Evolutionary conservation across 2,329 filamentous ascomycete genomes (phyloP), one percentile per base, ranked within the genome.

Genomic region (Chrysosporium queenslandicum): DNA sequence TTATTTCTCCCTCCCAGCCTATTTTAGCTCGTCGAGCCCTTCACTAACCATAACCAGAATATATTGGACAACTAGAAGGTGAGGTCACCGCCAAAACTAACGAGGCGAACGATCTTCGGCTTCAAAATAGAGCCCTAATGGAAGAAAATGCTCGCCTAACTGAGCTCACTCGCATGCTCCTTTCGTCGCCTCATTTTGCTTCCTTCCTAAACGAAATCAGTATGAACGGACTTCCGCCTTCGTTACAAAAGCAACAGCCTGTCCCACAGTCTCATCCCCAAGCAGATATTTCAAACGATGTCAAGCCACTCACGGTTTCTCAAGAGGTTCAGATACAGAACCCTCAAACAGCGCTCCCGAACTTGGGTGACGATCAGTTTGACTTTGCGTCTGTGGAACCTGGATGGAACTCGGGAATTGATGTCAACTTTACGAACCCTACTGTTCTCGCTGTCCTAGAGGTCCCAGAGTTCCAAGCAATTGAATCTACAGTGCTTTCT

Each of bases 61-160:
- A 97, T 75, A 97, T 98, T 65, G 80, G 82, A 57, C 90, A 97
- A 70, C 85, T 98, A 14, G 92, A 98, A 74, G 77, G 80, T 57
- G 91, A 97, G 68, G 85, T 96, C 61, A 85, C 87, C 51, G 77
- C 76, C 63, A 94, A 92, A 73, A 82, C 85, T 37, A 86, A 83
- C 58, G 91, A 97, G 74, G 84, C 85, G 60, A 85, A 84, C 58
- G 85, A 89, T 42, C 78, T 96, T 30, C 85, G 86, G 57, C 72
- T 78, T 32, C 83, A 94, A 70, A 97, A 96, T 75, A 80, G 81
- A 46, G 82, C 85, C 34, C 78, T 98, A 16, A 74, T 81, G 59
- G 87, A 94, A 43, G 89, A 95, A 75, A 94, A 94, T 71, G 83
- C 83, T 64, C 86, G 87, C 45, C 74, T 91, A 49, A 81, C 79